Evolutionary conservation across 2,329 filamentous ascomycete genomes (phyloP), one percentile per base, ranked within the genome.

Genomic region (Fusarium ramigenum): DNA sequence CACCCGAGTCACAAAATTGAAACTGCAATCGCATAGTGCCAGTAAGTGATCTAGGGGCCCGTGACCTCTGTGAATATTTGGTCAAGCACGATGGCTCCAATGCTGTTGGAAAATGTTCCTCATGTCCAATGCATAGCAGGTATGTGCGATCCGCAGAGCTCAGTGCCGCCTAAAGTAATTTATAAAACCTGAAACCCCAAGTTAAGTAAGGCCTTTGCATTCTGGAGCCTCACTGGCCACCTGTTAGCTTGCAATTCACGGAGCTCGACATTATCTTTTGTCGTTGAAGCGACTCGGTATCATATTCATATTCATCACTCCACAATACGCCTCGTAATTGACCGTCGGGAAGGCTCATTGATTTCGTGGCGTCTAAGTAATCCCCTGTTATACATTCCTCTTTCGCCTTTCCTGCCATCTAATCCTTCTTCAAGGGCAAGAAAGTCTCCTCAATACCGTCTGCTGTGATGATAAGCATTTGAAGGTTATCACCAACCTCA

Each of bases 401-500:
- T 57, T 58, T 60, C 49, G 49, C n/a, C 63, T 36, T 56, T 54
- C 57, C 54, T 58, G 50, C 58, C 56, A 28, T 78, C 68, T 93
- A 97, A 84, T 97, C 95, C 86, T 91, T 91, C 93, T 99, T 99
- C 86, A 99, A 85, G 34, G 93, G 92, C 77, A 92, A 85, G 79
- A 93, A 92, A 58, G 90, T 89, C 88, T 99, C 96, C 85, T 97
- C 89, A 79, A 98, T 95, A 16, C 96, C 96, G 60, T 94, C 87
- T 83, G 89, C 90, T 54, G 95, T 97, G 79, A 98, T 94, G 77
- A 97, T 91, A 88, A 99, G 88, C 90, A 98, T 95, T 88, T 99
- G 96, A 82, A 99, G 85, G 57, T 93, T 92, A 85, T 99, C 96
- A 83, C 96, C 96, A 71, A 99, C 97, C 87, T 99, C 96, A 78